Base-by-base conservation (phyloP, 371 early-diverging fungal genomes). In the Mortierella sp. region DNA sequence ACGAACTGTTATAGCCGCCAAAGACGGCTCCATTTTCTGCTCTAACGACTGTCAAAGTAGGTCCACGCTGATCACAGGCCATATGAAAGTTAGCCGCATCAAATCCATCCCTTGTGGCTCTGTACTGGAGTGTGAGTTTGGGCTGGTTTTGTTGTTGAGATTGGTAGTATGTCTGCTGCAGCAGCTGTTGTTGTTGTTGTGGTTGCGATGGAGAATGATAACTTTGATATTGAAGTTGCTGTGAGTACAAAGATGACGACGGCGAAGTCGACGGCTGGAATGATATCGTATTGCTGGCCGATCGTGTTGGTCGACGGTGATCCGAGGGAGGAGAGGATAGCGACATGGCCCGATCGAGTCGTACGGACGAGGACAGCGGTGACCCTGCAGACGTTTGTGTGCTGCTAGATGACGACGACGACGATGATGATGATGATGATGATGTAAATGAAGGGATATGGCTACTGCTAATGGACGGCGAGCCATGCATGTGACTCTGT, bases 51-150 rank as follows among this genome's bases (percentile, higher is more conserved):
- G 76, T 76, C 23, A 76, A 24, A 0, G 76, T 76, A 21, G 76
- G 76, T 2, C 76, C 76, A 2, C 76, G 76, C 23, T 76, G 76
- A 41, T 76, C 76, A 31, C 76, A 76, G 1, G 70, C 54, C 61
- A 51, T 57, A 27, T 76, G 76, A 54, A 76, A 76, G 27, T 61
- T 69, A 24, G 52, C 43, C 3, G 76, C 76, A 31, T 64, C 64
- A 46, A 76, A 76, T 14, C 76, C 76, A 31, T 76, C 76, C 0
- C 76, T 64, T 2, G 61, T 57, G 12, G 76, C 76, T 17, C 76
- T 60, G 48, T 69, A 76, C 43, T 60, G 70, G 3, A 76, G 58
- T 2, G 44, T 57, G 3, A 76, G 54, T 24, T 64, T 69, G 14
- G 69, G 70, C 3, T 26, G 73, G 8, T 44, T 51, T 21, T 26